Percentiles rank a stretch among this genome's conserved stretches.
phyloP scores from a whole-genome alignment of 2,329 filamentous ascomycete species.

The Rhynchosporium graminicola region DNA sequence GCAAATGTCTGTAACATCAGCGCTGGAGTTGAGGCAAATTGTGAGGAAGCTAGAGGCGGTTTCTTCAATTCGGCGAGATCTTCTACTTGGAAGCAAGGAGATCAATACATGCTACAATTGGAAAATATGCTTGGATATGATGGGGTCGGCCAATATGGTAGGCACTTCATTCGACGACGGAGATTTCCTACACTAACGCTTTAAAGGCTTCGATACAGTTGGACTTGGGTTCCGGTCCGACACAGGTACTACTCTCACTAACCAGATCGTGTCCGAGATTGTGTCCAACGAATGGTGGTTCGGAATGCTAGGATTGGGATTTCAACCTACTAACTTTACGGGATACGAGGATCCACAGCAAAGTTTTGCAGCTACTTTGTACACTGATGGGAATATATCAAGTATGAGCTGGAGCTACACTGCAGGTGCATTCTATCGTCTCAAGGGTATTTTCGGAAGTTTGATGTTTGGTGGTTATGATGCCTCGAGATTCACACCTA shows the following conservation, averaged over 20 bases:
- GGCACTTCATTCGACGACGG: background rate
- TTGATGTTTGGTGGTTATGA: constrained; percentile 47
- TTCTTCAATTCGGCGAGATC: constrained; percentile 42
- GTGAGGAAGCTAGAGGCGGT: constrained; percentile 42
- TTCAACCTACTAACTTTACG: constrained; percentile 45
- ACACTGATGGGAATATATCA: constrained; percentile 41
- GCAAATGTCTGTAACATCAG: constrained; percentile 53
- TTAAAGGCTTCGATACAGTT: constrained; percentile 34
- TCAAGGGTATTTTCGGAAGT: constrained; percentile 42
- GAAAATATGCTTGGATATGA: constrained; percentile 44
- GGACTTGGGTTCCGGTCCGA: constrained; percentile 29
- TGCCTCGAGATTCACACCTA: constrained; percentile 43
- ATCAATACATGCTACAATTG: constrained; percentile 42
- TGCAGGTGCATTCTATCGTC: constrained; percentile 44
- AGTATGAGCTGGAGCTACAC: constrained; percentile 48
- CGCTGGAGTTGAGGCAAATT: constrained; percentile 43
- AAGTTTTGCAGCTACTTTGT: constrained; percentile 43
- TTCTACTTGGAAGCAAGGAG: constrained; percentile 41
- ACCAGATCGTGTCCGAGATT: constrained; percentile 32
- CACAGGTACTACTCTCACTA: constrained; percentile 27
- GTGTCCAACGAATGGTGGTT: constrained; percentile 29
- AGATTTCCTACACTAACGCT: background rate
- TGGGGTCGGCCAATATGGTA: constrained; percentile 36
- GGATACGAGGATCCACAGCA: constrained; percentile 41
- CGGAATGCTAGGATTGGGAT: constrained; percentile 46